Base-by-base conservation (phyloP, 1,284 basidiomycete species). In the Singerocomus inundabilis region DNA sequence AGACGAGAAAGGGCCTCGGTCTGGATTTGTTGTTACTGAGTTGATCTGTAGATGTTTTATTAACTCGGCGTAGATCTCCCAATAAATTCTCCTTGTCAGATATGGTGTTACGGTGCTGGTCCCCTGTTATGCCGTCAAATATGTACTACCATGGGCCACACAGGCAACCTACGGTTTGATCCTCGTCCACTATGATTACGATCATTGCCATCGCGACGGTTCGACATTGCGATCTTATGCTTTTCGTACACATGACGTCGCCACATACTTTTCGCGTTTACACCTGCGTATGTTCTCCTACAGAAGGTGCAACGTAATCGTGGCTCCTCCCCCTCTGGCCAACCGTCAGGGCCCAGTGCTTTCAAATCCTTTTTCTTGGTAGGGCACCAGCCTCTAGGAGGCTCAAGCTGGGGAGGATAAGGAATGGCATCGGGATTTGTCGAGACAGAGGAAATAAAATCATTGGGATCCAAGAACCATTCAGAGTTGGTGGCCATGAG, bases 181-280 rank as follows among this genome's bases (percentile, higher is more conserved):
- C 76, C 73, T 36, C 84, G 78, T 34, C 80, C 57, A 43, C 44
- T 77, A 38, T 82, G 76, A 46, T 76, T 75, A 43, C 81, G 77
- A 39, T 85, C 83, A 41, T 71, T 72, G 41, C 76, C 81, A 55
- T 88, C 88, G 46, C 88, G 80, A 34, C 88, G 76, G 59, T 91
- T 91, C 32, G 86, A 76, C 88, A 91, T 91, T 29, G 87, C 85
- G 59, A 91, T 87, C 68, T 88, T 89, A 66, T 91, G 88, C 60
- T 91, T 91, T 68, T 91, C 88, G 55, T 85, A 88, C 16, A 91
- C 87, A 65, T 91, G 88, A 48, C 88, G 75, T 49, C 88, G 72
- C 88, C 88, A 91, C 88, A 91, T 91, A 58, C 87, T 89, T 67
- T 91, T 90, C 9, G 88, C 88, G 61, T 91, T 91, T 25, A 88